phyloP scores from a whole-genome alignment of 192 early-diverging fungal genomes.

The Coemansia sp. region DNA sequence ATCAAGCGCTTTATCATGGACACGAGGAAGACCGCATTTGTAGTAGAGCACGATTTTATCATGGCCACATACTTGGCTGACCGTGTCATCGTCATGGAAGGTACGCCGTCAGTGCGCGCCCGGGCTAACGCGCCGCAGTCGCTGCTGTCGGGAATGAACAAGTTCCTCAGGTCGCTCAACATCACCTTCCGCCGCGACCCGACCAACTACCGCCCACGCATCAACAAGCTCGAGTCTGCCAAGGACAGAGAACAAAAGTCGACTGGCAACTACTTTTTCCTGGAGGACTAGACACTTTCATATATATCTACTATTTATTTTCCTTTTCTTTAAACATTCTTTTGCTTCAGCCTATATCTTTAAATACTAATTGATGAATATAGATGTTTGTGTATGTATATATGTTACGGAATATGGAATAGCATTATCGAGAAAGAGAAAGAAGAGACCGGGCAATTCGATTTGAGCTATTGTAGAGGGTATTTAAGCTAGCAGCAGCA shows the following conservation, averaged over 20 bases:
- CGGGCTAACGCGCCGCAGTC: slow-evolving; percentile 85
- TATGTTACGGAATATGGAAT: not conserved
- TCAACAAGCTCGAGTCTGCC: slow-evolving; percentile 94
- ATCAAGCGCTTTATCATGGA: slow-evolving; percentile 98
- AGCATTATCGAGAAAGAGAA: not conserved
- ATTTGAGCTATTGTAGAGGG: not conserved
- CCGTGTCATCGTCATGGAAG: slow-evolving; percentile 95
- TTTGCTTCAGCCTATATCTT: not conserved
- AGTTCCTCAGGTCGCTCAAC: slow-evolving; percentile 86
- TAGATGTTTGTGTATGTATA: not conserved
- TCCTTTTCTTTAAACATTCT: not conserved
- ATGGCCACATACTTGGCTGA: slow-evolving; percentile 99
- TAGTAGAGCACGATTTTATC: slow-evolving; percentile 99
- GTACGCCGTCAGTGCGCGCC: slow-evolving; percentile 84
- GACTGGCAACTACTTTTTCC: slow-evolving; percentile 67
- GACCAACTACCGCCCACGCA: slow-evolving; percentile 95
- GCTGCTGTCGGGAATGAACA: slow-evolving; percentile 94
- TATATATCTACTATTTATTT: slow-evolving; percentile 2
- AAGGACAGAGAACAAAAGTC: slow-evolving; percentile 97
- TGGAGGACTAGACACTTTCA: slow-evolving; percentile 56
- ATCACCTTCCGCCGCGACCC: slow-evolving; percentile 99
- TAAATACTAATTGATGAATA: too few relatives aligned
- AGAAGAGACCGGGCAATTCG: not conserved
- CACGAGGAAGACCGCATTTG: slow-evolving; percentile 95
- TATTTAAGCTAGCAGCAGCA: not conserved